Percentiles rank a stretch among this genome's conserved stretches.
phyloP scores from a whole-genome alignment of 441 rosid genomes.

The Raphanus hybrid region DNA sequence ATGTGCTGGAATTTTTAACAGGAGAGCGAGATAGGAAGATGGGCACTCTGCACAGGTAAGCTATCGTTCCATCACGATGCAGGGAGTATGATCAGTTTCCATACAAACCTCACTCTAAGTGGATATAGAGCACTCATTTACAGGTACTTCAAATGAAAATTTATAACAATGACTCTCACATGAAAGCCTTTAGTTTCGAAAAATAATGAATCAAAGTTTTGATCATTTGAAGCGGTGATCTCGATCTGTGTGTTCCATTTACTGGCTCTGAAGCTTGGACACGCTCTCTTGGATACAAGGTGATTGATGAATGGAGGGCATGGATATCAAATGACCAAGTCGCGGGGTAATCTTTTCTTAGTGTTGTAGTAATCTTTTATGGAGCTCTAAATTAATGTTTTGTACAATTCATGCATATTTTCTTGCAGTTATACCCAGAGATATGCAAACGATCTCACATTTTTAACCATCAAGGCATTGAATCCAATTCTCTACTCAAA shows the following conservation, averaged over 20 bases:
- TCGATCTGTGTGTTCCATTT: slow-evolving; percentile 87
- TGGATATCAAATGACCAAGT: slow-evolving; percentile 78
- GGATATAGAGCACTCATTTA: slow-evolving; percentile 81
- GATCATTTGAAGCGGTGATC: slow-evolving; percentile 67
- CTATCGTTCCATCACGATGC: slow-evolving; percentile 55
- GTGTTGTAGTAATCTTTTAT: neutral
- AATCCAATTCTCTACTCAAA: neutral
- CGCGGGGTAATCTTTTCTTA: slow-evolving; percentile 65
- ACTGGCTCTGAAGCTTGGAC: slow-evolving; percentile 97
- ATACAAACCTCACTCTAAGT: slow-evolving; percentile 70
- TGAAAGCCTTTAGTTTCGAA: neutral
- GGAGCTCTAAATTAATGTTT: neutral
- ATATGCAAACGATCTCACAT: slow-evolving; percentile 81
- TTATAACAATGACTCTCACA: neutral
- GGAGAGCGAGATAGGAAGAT: slow-evolving; percentile 55
- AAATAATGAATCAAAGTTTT: slow-evolving; percentile 13
- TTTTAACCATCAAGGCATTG: slow-evolving; percentile 75
- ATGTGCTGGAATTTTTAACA: slow-evolving; percentile 29
- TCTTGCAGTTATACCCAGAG: slow-evolving; percentile 72
- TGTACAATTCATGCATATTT: neutral
- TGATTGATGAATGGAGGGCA: slow-evolving; percentile 83
- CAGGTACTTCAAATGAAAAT: slow-evolving; percentile 51
- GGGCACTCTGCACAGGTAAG: slow-evolving; percentile 65
- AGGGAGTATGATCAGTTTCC: slow-evolving; percentile 85
- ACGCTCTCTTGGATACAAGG: slow-evolving; percentile 71